Base-by-base conservation (phyloP, 2,329 filamentous ascomycete genomes). In the Leptodontidium sp. region DNA sequence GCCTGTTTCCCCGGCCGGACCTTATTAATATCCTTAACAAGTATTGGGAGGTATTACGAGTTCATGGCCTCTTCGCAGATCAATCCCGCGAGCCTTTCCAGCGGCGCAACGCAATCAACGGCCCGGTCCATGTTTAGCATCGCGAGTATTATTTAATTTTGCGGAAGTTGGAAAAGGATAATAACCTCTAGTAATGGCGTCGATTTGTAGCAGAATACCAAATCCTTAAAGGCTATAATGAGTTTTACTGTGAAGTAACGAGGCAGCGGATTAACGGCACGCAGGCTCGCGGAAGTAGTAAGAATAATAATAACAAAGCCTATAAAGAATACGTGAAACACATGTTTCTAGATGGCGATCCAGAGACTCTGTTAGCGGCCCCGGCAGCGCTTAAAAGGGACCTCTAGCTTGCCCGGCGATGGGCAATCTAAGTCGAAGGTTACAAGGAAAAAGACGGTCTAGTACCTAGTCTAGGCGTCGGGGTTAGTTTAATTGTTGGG, bases 381-480 rank as follows among this genome's bases (percentile, higher is more conserved):
- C n/a, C n/a, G n/a, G n/a, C n/a, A n/a, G n/a, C n/a, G n/a, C n/a
- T n/a, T n/a, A n/a, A n/a, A n/a, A 66, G 61, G 40, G 64, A 66
- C 55, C 53, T 66, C 64, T 26, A 66, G 53, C 15, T 47, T 47
- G 45, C 45, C 15, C 45, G 45, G 45, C 45, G 45, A 47, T 47
- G 45, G 45, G 45, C 62, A 57, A 65, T 65, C 62, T 65, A 24
- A 29, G 50, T 67, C 62, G 57, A 62, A 55, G 65, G 45, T 45
- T 62, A 67, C 35, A 45, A 67, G 15, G 62, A 67, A 45, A 67
- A 67, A 61, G 15, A 67, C 57, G 32, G 47, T 67, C 35, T 62
- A 35, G 57, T 67, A 52, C 57, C 65, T 53, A 32, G 65, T 67
- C 47, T 67, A 53, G 65, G 47, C 29, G 57, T 67, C 32, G 65